Base-by-base conservation (phyloP, 2,329 filamentous ascomycete species). In the Amesomyces nigricolor region DNA sequence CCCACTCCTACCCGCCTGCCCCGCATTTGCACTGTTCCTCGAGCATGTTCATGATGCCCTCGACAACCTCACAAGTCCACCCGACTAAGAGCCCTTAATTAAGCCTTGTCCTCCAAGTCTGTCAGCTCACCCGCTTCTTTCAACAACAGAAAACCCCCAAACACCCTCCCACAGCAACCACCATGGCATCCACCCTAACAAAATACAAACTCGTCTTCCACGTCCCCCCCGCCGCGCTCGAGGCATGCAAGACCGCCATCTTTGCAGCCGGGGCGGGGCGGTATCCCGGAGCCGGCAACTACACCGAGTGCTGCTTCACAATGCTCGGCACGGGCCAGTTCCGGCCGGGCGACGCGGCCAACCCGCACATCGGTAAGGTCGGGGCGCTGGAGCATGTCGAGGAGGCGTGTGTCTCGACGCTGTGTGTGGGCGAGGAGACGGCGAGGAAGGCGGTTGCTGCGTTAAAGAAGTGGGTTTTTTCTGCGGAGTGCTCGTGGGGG, bases 241-340 rank as follows among this genome's bases (percentile, higher is more conserved):
- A 70, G n/a, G 70, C 71, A 11, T 79, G 77, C 67, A 83, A 83
- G 66, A 55, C 69, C 0, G 80, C 80, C 57, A 72, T 83, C 61
- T 82, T 83, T 65, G 71, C 71, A n/a, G 77, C 78, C 14, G 80
- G 80, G n/a, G 80, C 79, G 2, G 80, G 81, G 26, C 70, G 74
- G 10, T 79, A 78, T 54, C 75, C 78, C 0, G 71, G 71, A 0
- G 63, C 72, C 0, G 77, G 76, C n/a, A 75, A 74, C 62, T 83
- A 83, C 64, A 79, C 76, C 22, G 78, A 83, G 61, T 78, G 73
- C 65, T 77, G 75, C 67, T 84, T 73, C 72, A 71, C 72, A 2
- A 68, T 71, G 0, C 59, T 69, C 4, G 86, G 86, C 4, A 81
- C 73, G 0, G 84, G 83, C 0, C 85, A 88, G 64, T 89, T 88